Conservation (phyloP, 2,329 filamentous ascomycete species). For the Fusarium sp. region DNA sequence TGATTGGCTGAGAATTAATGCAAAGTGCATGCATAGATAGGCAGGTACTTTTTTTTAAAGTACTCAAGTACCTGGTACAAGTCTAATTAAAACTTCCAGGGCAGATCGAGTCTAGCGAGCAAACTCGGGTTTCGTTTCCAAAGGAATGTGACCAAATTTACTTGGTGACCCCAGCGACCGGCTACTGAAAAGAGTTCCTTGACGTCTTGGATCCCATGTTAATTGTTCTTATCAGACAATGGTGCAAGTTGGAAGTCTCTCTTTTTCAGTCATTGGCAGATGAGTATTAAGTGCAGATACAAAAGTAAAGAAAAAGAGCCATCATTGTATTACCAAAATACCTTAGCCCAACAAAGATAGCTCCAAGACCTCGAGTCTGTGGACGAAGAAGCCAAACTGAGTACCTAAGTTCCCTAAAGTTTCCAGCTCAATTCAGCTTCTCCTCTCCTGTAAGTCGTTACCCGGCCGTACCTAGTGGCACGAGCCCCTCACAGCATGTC, state of each 20-base stretch:
- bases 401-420: background rate
- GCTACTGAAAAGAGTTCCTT: conserved; percentile 12
- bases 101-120: conserved; percentile 25
- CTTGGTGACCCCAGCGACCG: conserved; percentile 29
- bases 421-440: background rate
- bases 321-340: background rate
- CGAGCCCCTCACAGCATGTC: conserved; percentile 20
- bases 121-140: conserved; percentile 34
- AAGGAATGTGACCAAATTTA: conserved; percentile 41
- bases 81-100: conserved; percentile 30
- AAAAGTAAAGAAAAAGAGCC: background rate
- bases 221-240: background rate
- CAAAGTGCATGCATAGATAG: conserved; percentile 44
- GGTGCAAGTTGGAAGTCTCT: background rate
- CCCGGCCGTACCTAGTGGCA: conserved; percentile 16
- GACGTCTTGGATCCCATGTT: conserved; percentile 16
- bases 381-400: conserved; percentile 12
- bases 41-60: conserved; percentile 13
- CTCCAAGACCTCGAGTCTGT: background rate
- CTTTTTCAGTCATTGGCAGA: background rate
- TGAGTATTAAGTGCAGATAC: background rate
- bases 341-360: background rate
- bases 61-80: conserved; percentile 15
- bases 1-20: conserved; percentile 9
- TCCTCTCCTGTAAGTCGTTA: conserved; percentile 29